phyloP scores from a whole-genome alignment of 2,329 filamentous ascomycete species.

The Aspergillus fumigatiaffinis region DNA sequence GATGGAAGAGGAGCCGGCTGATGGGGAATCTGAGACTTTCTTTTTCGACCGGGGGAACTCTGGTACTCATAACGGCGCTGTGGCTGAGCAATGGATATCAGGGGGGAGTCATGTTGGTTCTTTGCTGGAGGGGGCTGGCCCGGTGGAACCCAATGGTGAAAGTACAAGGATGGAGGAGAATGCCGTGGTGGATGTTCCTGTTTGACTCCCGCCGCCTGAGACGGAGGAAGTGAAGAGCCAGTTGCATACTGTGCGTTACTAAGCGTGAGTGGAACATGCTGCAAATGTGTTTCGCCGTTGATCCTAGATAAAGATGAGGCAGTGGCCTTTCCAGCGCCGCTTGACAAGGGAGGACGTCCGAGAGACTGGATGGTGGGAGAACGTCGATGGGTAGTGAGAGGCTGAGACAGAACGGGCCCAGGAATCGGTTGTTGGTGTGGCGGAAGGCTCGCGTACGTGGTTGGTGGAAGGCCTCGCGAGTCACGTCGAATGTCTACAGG shows the following conservation, averaged over 20 bases:
- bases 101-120: conserved; percentile 51
- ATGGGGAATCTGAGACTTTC: conserved; percentile 64
- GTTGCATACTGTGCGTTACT: conserved; percentile 24
- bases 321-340: conserved; percentile 14
- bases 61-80: conserved; percentile 57
- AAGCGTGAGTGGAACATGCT: conserved; percentile 29
- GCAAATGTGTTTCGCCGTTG: conserved; percentile 41
- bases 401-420: conserved; percentile 21
- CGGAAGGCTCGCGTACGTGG: conserved; percentile 27
- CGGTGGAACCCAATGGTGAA: conserved; percentile 90
- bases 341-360: conserved; percentile 12
- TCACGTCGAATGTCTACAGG: conserved; percentile 11
- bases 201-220: conserved; percentile 48
- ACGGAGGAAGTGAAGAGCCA: conserved; percentile 43
- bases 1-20: conserved; percentile 49
- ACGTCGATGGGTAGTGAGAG: conserved; percentile 13
- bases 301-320: conserved; percentile 22
- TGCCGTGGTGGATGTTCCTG: conserved; percentile 58
- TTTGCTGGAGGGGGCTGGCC: conserved; percentile 68
- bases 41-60: conserved; percentile 73
- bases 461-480: conserved; percentile 27
- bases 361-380: conserved; percentile 12
- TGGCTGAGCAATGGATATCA: conserved; percentile 44
- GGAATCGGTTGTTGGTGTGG: conserved; percentile 12
- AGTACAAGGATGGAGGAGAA: conserved; percentile 74